Evolutionary conservation across 768 basidiomycete species (phyloP).

Genomic region (Clitopilus hobsonii): DNA sequence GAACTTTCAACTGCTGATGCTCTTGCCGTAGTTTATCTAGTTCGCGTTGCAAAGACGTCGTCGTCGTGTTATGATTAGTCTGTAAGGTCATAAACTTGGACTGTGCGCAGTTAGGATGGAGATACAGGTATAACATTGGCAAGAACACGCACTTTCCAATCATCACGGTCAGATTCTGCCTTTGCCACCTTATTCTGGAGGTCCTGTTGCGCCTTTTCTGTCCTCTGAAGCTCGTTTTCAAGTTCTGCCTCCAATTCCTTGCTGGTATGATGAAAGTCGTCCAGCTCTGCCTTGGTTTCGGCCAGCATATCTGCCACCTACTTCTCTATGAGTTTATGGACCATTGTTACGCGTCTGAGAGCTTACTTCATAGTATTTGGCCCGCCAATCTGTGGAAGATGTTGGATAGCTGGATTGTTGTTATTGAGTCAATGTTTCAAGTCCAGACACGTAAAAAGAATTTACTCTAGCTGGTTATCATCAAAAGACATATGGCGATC

Average conservation of each 20-base stretch:
- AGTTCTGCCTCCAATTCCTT: constrained; percentile 93
- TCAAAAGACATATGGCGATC: constrained; percentile 61
- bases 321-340: constrained; percentile 1
- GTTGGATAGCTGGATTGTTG: constrained; percentile 43
- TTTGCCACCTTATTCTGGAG: constrained; percentile 66
- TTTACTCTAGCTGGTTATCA: constrained; percentile 60
- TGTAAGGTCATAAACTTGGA: constrained; percentile 84
- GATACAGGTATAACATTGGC: constrained; percentile 2
- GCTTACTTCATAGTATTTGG: constrained; percentile 68
- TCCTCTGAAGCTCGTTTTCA: constrained; percentile 84
- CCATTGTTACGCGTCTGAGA: neutral
- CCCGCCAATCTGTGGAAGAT: constrained; percentile 63
- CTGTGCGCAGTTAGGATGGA: constrained; percentile 27
- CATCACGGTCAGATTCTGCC: constrained; percentile 74
- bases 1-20: constrained; percentile 64
- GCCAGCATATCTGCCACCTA: constrained; percentile 77
- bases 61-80: constrained; percentile 86
- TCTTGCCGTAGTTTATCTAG: constrained; percentile 78
- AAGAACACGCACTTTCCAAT: constrained; percentile 77
- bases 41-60: constrained; percentile 88
- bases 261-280: constrained; percentile 82
- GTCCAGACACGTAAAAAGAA: constrained; percentile 9
- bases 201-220: constrained; percentile 81
- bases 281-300: constrained; percentile 81
- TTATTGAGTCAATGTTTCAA: constrained; percentile 14